A percentile compares a stretch with the other conserved stretches of the same genome.
phyloP scores from a whole-genome alignment of 2,329 filamentous ascomycete genomes.

The Colletotrichum abscissum region DNA sequence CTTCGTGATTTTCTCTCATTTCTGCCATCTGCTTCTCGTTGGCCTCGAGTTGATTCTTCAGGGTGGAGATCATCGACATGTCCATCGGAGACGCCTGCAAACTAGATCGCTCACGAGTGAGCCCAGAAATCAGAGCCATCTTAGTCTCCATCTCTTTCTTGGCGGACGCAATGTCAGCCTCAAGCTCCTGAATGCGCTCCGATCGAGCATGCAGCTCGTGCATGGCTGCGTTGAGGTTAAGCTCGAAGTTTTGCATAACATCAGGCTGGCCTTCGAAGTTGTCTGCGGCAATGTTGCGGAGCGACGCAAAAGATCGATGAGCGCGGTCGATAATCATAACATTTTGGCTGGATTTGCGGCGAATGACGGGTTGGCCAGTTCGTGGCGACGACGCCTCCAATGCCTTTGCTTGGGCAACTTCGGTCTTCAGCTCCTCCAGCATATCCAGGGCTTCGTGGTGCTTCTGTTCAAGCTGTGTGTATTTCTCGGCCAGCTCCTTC shows the following conservation, averaged over 20 bases:
- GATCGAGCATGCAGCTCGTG: constrained; percentile 89
- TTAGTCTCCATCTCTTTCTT: constrained; percentile 98
- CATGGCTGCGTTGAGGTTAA: constrained; percentile 92
- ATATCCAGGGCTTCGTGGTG: constrained; percentile 86
- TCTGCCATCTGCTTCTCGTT: constrained; percentile 83
- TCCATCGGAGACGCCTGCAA: constrained; percentile 87
- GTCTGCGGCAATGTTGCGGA: constrained; percentile 88
- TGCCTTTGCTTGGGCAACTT: constrained; percentile 81
- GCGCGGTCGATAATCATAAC: constrained; percentile 89
- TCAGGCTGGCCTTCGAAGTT: constrained; percentile 87
- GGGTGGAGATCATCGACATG: constrained; percentile 86
- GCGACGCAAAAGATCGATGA: constrained; percentile 88
- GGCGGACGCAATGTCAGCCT: constrained; percentile 82
- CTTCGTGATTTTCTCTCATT: constrained; percentile 78
- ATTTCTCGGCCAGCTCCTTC: constrained; percentile 78
- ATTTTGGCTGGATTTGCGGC: constrained; percentile 92
- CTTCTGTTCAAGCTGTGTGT: constrained; percentile 83
- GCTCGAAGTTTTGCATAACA: constrained; percentile 89
- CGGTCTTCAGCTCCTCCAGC: constrained; percentile 90
- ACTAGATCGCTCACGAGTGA: constrained; percentile 93
- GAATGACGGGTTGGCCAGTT: constrained; percentile 80
- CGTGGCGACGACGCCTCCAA: constrained; percentile 69
- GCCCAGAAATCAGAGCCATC: constrained; percentile 92
- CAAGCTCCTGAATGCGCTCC: constrained; percentile 89
- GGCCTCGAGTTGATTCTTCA: constrained; percentile 89